Conservation (phyloP, 495 filamentous ascomycete genomes). For the Parmelia sp. region DNA sequence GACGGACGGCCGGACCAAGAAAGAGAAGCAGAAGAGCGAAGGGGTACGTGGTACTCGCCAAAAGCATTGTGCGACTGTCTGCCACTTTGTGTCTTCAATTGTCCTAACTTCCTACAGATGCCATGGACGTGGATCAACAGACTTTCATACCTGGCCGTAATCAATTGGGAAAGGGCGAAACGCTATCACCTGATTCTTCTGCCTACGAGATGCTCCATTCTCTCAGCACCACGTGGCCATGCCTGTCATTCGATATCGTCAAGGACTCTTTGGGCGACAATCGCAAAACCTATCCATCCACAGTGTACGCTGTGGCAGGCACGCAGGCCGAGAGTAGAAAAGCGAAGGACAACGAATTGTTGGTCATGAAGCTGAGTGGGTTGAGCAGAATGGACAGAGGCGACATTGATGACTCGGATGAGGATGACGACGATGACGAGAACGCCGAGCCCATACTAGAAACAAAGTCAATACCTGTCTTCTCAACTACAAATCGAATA, state of each 20-base stretch:
- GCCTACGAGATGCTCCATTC: conserved; percentile 96
- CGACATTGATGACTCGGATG: conserved; percentile 61
- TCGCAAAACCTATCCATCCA: conserved; percentile 83
- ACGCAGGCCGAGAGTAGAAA: conserved; percentile 77
- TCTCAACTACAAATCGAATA: conserved; percentile 86
- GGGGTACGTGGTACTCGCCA: conserved; percentile 43
- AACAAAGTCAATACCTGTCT: conserved; percentile 76
- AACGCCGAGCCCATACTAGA: conserved; percentile 89
- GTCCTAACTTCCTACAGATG: conserved; percentile 42
- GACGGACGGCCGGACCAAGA: conserved; percentile 91
- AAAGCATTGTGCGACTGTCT: conserved; percentile 26
- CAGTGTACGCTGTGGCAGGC: conserved; percentile 86
- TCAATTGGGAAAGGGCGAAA: conserved; percentile 81
- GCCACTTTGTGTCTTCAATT: conserved; percentile 3
- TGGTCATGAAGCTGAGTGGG: conserved; percentile 92
- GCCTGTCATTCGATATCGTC: conserved; percentile 90
- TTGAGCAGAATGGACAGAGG: conserved; percentile 76
- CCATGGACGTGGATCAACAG: conserved; percentile 86
- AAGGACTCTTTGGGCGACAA: conserved; percentile 83
- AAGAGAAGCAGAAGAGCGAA: conserved; percentile 75
- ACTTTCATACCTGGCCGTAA: conserved; percentile 91
- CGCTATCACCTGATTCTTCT: conserved; percentile 77
- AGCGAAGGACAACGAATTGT: conserved; percentile 79
- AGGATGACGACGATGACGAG: conserved; percentile 67
- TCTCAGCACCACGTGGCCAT: conserved; percentile 89